Evolutionary conservation across 805 yeast genomes (phyloP), one percentile per base, ranked within the genome.

Genomic region (Clavispora santaluciae): DNA sequence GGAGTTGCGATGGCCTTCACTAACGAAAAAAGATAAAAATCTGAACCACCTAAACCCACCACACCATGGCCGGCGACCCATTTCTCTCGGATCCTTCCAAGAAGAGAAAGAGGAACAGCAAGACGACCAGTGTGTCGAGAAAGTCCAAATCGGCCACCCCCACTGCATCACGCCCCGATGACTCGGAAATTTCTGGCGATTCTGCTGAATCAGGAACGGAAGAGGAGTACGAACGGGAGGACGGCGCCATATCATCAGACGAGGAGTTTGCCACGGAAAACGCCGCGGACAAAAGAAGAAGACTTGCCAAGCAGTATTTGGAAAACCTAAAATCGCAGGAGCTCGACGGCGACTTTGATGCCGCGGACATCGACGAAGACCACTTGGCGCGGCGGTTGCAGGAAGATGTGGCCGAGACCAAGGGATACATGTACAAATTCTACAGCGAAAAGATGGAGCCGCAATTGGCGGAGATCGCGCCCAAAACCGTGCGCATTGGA

Each of bases 241-340:
- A 42, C 24, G 60, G 57, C 9, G 64, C 57, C 24, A 46, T 75
- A 17, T 78, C 75, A 12, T 79, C 84, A 11, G 91, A 83, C 23
- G 93, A 82, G 50, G 95, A 83, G 51, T 78, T 80, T 49, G 78
- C 69, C 12, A 73, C 72, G 13, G 98, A 91, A 62, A 78, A 79
- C 36, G 95, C 90, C 7, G 95, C 96, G 0, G 99, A 93, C 56
- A 89, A 87, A 63, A 79, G 99, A 63, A 78, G 99, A 64, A 73
- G 98, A 56, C 72, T 93, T 44, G 98, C 98, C 13, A 89, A 89
- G 62, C 93, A 90, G 62, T 93, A 93, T 61, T 68, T 93, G 47
- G 89, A 83, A 35, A 85, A 84, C 55, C 66, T 93, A 55, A 79
- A 85, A 58, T 64, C 69, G 3, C 87, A 83, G 46, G 67, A 63